Evolutionary conservation across 495 filamentous ascomycete species (phyloP), one percentile per base, ranked within the genome.

Genomic region (Amphirosellinia nigrospora): DNA sequence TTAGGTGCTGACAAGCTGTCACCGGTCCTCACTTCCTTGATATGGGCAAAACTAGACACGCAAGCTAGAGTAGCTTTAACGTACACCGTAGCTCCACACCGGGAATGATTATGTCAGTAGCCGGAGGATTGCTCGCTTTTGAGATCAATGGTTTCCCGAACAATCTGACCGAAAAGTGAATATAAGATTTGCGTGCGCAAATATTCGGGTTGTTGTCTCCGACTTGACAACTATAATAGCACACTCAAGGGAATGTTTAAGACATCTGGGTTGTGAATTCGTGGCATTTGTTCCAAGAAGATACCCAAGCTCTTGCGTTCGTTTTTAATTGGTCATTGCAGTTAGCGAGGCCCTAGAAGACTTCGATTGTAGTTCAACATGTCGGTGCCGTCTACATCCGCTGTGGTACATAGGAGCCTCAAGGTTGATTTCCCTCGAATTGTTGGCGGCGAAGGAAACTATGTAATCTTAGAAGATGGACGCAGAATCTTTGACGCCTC

Each of bases 401-500:
- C 80, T 13, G 79, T 81, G 39, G 65, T 82, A 50, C 79, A 82
- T 26, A 60, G 80, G 34, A 67, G 81, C 64, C 74, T 82, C n/a
- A 43, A 46, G 10, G 21, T 63, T 26, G 63, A 72, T 15, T 81
- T 60, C 45, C 55, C 66, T 48, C 66, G 56, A 53, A 69, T 82
- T 39, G 58, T 67, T 9, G 66, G 70, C 62, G 74, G 77, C 19
- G 60, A 80, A 36, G 81, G 82, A 7, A 84, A 78, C 62, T 76
- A 82, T 62, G 55, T 84, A 16, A 61, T 78, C 38, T 71, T 92
- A 3, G 85, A 85, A 61, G 84, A 91, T 79, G 89, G 89, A 28
- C 87, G 85, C 13, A 85, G 81, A 55, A 86, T 94, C 70, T 84
- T 92, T 21, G 90, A 93, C 72, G 88, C 87, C 0, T 83, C 82